Base-by-base conservation (phyloP, 2,329 filamentous ascomycete species). In the Trichoderma atroviride region DNA sequence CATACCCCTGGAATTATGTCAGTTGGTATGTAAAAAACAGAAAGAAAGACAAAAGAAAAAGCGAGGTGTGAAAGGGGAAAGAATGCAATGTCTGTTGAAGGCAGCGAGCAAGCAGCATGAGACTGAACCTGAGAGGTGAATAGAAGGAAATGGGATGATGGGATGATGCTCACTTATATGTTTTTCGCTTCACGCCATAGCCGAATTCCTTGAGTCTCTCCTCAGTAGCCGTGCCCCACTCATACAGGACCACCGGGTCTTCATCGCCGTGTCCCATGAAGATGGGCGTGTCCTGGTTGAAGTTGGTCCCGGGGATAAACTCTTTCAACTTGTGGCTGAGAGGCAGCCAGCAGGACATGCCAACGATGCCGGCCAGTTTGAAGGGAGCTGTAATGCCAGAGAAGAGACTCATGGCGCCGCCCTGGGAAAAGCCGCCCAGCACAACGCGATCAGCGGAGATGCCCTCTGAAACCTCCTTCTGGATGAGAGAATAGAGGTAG, bases 321-420 rank as follows among this genome's bases (percentile, higher is more conserved):
- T 81, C 78, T 58, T 79, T 76, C 73, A 87, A 85, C 71, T 81
- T 84, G 65, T 78, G 74, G 64, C 80, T 81, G 35, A 97, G 83
- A 24, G 93, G 85, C 74, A 97, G 81, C 80, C 96, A 98, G 75
- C 89, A 91, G 14, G 92, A 96, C 71, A 98, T 81, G 9, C 91
- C 93, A 72, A 97, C 90, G 72, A 98, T 92, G 72, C 94, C 95
- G n/a, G 89, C 95, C 19, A 98, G 84, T 81, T 93, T 93, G 74
- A 87, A 84, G 70, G 83, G 81, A 73, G 84, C 87, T 5, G 94
- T 97, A 53, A 97, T 81, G 5, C 93, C 94, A 0, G 92, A 85
- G 76, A 97, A 88, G 50, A 98, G 81, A 24, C 93, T 89, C 85
- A 97, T 93, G 69, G 94, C 94, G 64, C 93, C 95, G 70, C 95